Conservation (phyloP, 345 rosid genomes). For the Syzygium aqueum region DNA sequence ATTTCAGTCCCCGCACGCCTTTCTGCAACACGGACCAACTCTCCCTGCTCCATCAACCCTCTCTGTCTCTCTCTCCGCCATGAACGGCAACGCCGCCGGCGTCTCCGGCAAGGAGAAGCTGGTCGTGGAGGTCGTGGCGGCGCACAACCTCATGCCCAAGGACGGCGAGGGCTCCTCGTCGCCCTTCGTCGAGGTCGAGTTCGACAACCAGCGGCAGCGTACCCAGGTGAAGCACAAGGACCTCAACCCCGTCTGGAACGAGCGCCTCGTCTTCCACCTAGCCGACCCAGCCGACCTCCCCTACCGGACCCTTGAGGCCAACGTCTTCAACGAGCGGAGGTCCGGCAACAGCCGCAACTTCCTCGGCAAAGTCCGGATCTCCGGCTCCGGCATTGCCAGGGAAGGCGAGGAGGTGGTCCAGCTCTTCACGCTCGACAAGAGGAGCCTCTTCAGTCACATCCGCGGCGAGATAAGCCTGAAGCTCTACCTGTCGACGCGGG, state of each 20-base stretch:
- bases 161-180: constrained; percentile 77
- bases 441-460: constrained; percentile 60
- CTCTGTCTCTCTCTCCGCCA: background rate
- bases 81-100: background rate
- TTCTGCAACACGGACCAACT: background rate
- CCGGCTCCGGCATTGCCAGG: constrained; percentile 33
- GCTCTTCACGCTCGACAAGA: constrained; percentile 52
- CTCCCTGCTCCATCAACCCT: background rate
- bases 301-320: constrained; percentile 42
- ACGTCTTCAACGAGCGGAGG: constrained; percentile 52
- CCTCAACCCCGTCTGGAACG: constrained; percentile 72
- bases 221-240: constrained; percentile 52
- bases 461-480: constrained; percentile 60
- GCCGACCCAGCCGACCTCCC: constrained; percentile 40
- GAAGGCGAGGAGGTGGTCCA: constrained; percentile 40
- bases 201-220: constrained; percentile 47
- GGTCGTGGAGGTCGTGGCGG: constrained; percentile 58
- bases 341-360: constrained; percentile 46
- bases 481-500: constrained; percentile 30
- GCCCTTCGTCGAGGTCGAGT: constrained; percentile 62
- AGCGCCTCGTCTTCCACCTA: constrained; percentile 53
- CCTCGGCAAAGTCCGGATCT: constrained; percentile 54
- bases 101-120: constrained; percentile 38
- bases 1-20: background rate
- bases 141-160: constrained; percentile 73